Conservation (phyloP, 257 asterid genomes). For the Petunia secreta region DNA sequence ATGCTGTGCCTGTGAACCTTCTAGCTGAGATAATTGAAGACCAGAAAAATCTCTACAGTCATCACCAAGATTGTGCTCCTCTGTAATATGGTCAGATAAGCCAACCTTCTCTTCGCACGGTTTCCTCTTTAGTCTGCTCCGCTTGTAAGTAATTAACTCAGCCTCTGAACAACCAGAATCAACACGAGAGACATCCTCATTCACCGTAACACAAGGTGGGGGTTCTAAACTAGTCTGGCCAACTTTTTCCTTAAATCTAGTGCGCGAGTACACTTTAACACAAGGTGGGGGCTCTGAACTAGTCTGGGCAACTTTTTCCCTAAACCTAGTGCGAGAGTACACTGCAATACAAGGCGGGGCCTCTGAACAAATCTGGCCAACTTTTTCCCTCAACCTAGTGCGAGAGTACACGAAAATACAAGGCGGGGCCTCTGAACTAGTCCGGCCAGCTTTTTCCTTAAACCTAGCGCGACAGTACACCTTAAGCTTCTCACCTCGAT, state of each 20-base stretch:
- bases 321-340: constrained; percentile 20
- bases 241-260: constrained; percentile 24
- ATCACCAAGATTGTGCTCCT: constrained; percentile 36
- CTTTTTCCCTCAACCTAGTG: constrained; percentile 33
- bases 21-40: constrained; percentile 35
- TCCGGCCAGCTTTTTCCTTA: constrained; percentile 33
- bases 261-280: constrained; percentile 24
- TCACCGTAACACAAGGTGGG: constrained; percentile 18
- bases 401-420: constrained; percentile 20
- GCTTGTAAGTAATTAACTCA: constrained; percentile 39
- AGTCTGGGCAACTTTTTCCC: background rate
- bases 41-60: constrained; percentile 29
- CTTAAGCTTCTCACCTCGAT: constrained; percentile 40
- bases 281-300: constrained; percentile 24
- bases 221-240: constrained; percentile 11
- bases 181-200: constrained; percentile 14
- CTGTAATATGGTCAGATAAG: constrained; percentile 30
- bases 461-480: constrained; percentile 29
- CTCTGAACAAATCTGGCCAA: constrained; percentile 30
- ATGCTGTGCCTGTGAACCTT: constrained; percentile 25
- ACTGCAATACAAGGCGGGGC: background rate
- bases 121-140: constrained; percentile 50
- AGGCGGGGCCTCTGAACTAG: constrained; percentile 22
- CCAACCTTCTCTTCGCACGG: constrained; percentile 33
- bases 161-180: constrained; percentile 16